Base-by-base conservation (phyloP, 2,329 filamentous ascomycete species). In the Paecilomyces formosus region DNA sequence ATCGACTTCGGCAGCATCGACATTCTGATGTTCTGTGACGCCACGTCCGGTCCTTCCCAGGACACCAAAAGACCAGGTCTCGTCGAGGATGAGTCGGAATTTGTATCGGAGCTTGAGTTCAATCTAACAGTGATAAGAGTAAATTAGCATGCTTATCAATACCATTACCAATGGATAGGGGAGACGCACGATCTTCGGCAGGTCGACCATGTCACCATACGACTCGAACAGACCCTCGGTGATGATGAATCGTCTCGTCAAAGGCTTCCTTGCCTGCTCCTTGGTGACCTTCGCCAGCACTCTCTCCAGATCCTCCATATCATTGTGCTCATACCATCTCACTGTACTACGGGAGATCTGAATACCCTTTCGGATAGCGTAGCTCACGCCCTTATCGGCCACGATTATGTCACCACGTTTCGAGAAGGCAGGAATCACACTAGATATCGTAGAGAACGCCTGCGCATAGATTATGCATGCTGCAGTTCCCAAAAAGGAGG, bases 351-450 rank as follows among this genome's bases (percentile, higher is more conserved):
- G 84, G 26, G 89, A 94, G 60, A 96, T 91, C 77, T 99, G 92
- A 7, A 99, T 83, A 35, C 94, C 95, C 76, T 96, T 96, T 57
- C 94, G 88, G 66, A 97, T 93, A 11, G 93, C 87, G 78, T 90
- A 97, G 73, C 96, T 97, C 72, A 94, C 89, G 35, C 91, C 90
- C 65, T 89, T 89, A 76, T 99, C 94, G 50, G 92, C 94, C 57
- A 99, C 90, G 66, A 99, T 97, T 69, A 97, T 90, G 73, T 99
- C 94, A 55, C 94, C 94, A 68, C 94, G 85, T 80, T 99, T 99
- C 72, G 90, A 96, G 72, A 99, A 99, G 1, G 92, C 89, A 0
- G 94, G 95, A 61, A 99, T 97, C 22, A 97, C 92, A 71, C 89
- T 93, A n/a, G 90, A 92, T 61, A 97, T 95, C 49, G 94, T 97